Evolutionary conservation across 768 basidiomycete species (phyloP), one percentile per base, ranked within the genome.

Genomic region (Lactarius trivialis): DNA sequence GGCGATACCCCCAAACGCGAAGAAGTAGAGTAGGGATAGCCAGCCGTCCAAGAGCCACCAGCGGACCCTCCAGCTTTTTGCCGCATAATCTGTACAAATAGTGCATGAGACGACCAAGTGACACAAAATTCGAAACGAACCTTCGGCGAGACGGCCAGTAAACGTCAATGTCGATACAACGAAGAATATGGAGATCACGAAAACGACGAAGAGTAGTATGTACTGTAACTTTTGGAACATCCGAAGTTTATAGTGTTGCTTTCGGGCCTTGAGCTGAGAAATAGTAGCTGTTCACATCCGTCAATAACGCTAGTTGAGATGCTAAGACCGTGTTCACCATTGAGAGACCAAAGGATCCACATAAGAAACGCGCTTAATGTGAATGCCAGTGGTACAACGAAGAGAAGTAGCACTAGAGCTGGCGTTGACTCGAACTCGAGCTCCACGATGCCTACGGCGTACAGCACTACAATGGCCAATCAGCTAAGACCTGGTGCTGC

Each of bases 11-110:
- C 77, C 75, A 73, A 98, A 98, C 36, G 87, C 85, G 32, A 80
- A 76, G 51, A 97, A 81, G 72, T 96, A 98, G 28, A 98, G 84
- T 51, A 95, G 79, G 1, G 91, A 85, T 50, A 98, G 81, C 80
- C 93, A 98, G 19, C 95, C 97, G 70, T 99, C 97, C 45, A 99
- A 80, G 7, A 99, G 78, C 89, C 93, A 93, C 97, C 97, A 99
- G 53, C 95, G 86, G 58, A 83, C 79, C 62, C 80, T 82, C 94
- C 94, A 98, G 19, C 91, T 87, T 64, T 86, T 89, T 7, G 93
- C 89, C 17, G 93, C 90, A 71, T 95, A 98, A 72, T 96, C 93
- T 94, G 58, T 4, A 37, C 21, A 32, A 15, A 36, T n/a, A 7
- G 32, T 19, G 45, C 7, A n/a, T 51, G 50, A 45, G 56, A 30